phyloP scores from a whole-genome alignment of 1,139 yeast genomes.

The Pichia sp. region DNA sequence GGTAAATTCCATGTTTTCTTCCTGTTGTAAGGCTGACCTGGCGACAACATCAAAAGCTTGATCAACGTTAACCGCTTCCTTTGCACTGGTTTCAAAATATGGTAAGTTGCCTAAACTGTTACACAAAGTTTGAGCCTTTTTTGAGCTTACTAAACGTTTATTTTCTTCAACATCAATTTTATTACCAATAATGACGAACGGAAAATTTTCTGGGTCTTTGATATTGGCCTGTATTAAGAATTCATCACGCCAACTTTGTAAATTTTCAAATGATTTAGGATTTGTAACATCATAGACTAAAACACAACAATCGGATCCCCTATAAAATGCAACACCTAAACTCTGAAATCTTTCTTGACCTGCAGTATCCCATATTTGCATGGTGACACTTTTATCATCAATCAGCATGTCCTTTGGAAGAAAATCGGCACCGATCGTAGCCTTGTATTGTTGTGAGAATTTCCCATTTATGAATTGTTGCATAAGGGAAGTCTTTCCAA shows the following conservation, averaged over 20 bases:
- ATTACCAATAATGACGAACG: slow-evolving; percentile 90
- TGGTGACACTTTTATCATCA: slow-evolving; percentile 73
- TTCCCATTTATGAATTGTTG: slow-evolving; percentile 94
- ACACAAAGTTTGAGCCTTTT: slow-evolving; percentile 82
- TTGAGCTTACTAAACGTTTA: slow-evolving; percentile 73
- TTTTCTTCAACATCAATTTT: slow-evolving; percentile 92
- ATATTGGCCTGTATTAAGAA: slow-evolving; percentile 90
- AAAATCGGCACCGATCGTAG: slow-evolving; percentile 97
- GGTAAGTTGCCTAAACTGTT: slow-evolving; percentile 86
- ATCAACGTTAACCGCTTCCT: slow-evolving; percentile 89
- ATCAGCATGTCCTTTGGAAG: slow-evolving; percentile 82
- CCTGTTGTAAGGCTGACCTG: slow-evolving; percentile 86
- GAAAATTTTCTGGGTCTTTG: slow-evolving; percentile 88
- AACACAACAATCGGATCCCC: slow-evolving; percentile 98
- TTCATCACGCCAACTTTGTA: slow-evolving; percentile 93
- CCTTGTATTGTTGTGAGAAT: slow-evolving; percentile 93
- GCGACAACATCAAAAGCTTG: slow-evolving; percentile 95
- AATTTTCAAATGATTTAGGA: slow-evolving; percentile 83
- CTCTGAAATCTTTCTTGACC: slow-evolving; percentile 98
- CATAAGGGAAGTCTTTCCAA: slow-evolving; percentile 93
- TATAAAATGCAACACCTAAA: slow-evolving; percentile 91
- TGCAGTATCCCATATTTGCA: slow-evolving; percentile 98
- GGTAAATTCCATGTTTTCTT: slow-evolving; percentile 71
- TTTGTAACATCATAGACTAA: slow-evolving; percentile 92
- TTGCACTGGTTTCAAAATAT: slow-evolving; percentile 89